Conservation (phyloP, 805 yeast genomes). For the Hanseniaspora valbyensis region DNA sequence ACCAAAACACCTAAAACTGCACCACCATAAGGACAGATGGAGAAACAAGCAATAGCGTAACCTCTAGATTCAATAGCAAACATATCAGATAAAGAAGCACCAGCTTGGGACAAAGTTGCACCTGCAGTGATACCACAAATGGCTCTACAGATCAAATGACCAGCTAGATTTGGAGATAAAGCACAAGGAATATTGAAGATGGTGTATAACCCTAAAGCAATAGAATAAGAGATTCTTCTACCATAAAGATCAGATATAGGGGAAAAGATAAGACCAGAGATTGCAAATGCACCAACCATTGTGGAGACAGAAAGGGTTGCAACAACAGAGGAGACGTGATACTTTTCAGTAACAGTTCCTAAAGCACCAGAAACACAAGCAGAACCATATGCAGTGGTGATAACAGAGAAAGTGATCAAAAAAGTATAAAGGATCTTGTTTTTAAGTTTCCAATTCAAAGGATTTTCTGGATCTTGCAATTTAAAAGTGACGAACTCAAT, state of each 20-base stretch:
- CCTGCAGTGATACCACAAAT: constrained; percentile 78
- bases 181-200: constrained; percentile 85
- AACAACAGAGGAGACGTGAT: constrained; percentile 64
- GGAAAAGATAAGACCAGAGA: constrained; percentile 84
- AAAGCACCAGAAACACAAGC: constrained; percentile 84
- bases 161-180: constrained; percentile 68
- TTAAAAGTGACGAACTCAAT: constrained; percentile 77
- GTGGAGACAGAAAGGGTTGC: constrained; percentile 69
- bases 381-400: constrained; percentile 87
- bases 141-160: constrained; percentile 71
- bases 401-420: constrained; percentile 57
- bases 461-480: constrained; percentile 75
- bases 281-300: constrained; percentile 79
- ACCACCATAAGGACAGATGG: constrained; percentile 87
- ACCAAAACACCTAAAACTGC: constrained; percentile 85
- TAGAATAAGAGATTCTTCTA: constrained; percentile 69
- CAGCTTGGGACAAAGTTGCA: constrained; percentile 75
- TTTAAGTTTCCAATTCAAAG: constrained; percentile 64
- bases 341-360: constrained; percentile 52
- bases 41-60: constrained; percentile 79
- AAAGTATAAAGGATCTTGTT: constrained; percentile 58
- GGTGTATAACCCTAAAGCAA: constrained; percentile 62
- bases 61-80: constrained; percentile 76
- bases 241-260: constrained; percentile 81
- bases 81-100: constrained; percentile 85